Base-by-base conservation (phyloP, 345 rosid genomes). In the Leavenworthia alabamica region DNA sequence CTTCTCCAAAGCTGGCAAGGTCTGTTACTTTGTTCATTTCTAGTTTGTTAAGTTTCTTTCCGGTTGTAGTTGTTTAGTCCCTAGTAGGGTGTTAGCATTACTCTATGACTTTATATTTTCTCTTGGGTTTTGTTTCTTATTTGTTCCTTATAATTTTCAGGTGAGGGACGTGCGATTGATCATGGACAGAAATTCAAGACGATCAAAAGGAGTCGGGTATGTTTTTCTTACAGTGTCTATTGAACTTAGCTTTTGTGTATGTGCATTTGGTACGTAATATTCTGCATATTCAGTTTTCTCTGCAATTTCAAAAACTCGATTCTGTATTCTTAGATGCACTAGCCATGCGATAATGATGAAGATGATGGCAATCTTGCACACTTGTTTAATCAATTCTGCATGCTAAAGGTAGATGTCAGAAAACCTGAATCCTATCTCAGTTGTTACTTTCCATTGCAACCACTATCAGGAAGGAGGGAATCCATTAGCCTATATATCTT, bases 141-240 rank as follows among this genome's bases (percentile, higher is more conserved):
- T 67, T 12, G 47, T 73, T 57, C 13, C 36, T 39, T 48, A 29
- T 63, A 17, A 64, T 71, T 78, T 64, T 80, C n/a, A 91, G 98
- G 98, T 91, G 59, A 86, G 98, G 78, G 98, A 91, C 65, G 98
- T 91, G 20, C 90, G 94, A n/a, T 66, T 91, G 78, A 91, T 91
- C 77, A 84, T 91, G 96, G 98, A 91, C 65, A 82, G 98, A 73
- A 91, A 88, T 71, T 91, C 98, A 46, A 81, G 98, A 67, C 72
- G 96, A 54, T 91, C 98, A 33, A 91, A 84, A 75, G 98, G 98
- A 74, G 98, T 91, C 79, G 98, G 98, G 98, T 88, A 88, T 74
- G 92, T 77, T 19, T 45, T 17, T 12, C 43, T 74, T 51, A 51
- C 56, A 45, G 33, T 31, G 54, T 19, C 62, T 49, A 4, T 9